Evolutionary conservation across 2,329 filamentous ascomycete species (phyloP), one percentile per base, ranked within the genome.

Genomic region (Colletotrichum liaoningense): DNA sequence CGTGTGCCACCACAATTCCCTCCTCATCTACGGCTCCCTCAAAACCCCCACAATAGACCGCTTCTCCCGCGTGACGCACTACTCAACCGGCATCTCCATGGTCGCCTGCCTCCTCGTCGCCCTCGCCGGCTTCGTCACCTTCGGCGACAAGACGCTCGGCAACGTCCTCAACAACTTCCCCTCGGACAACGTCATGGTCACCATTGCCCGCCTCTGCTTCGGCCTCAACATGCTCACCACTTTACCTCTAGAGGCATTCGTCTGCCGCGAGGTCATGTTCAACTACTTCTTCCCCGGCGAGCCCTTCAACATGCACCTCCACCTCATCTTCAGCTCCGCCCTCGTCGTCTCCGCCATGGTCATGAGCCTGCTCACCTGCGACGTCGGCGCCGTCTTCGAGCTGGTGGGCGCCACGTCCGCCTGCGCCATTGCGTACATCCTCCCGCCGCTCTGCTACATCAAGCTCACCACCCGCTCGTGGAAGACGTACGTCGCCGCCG

Each of bases 151-250:
- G 79, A 99, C 97, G 4, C 88, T 95, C 77, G 97, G 97, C 80
- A 99, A 99, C 82, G 95, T 99, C 65, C 91, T 99, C 78, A 99
- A 99, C 87, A 99, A 99, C 85, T 98, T 99, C 80, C 94, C 95
- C 1, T 88, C 92, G 24, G 92, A 97, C 83, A 98, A 98, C 83
- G 88, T 93, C 77, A 93, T 98, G 91, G 95, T 98, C 80, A 98
- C 98, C 83, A 89, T 99, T 72, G 97, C 97, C 26, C 93, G 97
- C 66, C 89, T 99, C 63, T 98, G 95, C 84, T 98, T 99, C 80
- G 97, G 97, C 2, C 89, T 99, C 77, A 99, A 99, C 87, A 99
- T 99, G 97, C 91, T 99, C 79, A 98, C 97, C 16, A 98, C 97
- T 1, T 87, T 99, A 46, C 97, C 97, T 0, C 92, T 99, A 73